These are phyloP conservation scores for Copromyces sp. DNA, from an alignment of 495 filamentous ascomycete genomes.

Conservation along the genomic window DNA sequence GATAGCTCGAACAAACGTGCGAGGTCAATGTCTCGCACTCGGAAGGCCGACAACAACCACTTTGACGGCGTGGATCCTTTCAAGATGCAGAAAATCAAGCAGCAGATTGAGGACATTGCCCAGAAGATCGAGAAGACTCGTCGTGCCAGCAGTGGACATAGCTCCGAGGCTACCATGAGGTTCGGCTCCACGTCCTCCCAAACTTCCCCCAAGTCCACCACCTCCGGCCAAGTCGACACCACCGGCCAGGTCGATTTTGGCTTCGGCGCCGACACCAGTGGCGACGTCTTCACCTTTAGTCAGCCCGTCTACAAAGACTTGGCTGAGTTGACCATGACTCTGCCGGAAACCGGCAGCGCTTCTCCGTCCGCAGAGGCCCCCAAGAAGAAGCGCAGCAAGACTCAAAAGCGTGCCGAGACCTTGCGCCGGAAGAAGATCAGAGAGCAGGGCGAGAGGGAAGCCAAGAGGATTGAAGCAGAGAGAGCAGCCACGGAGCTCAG, in stretches of 20 bases:
- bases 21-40: not conserved
- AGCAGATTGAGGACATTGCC: not conserved
- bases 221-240: not conserved
- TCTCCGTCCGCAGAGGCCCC: not conserved
- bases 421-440: not conserved
- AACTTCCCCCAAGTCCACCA: not conserved
- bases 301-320: not conserved
- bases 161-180: not conserved
- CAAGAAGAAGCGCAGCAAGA: not conserved
- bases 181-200: not conserved
- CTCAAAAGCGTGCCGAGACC: not conserved
- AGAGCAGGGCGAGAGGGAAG: not conserved
- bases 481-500: not conserved
- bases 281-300: not conserved
- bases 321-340: not conserved
- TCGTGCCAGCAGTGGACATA: not conserved
- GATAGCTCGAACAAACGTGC: not conserved
- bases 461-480: not conserved
- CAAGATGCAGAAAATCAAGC: not conserved
- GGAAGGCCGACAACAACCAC: not conserved
- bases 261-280: not conserved
- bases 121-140: not conserved
- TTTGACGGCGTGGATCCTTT: not conserved
- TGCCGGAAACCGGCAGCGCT: not conserved
- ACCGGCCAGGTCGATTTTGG: not conserved